Conservation (phyloP, 257 asterid species). For the Anisodus tanguticus region DNA sequence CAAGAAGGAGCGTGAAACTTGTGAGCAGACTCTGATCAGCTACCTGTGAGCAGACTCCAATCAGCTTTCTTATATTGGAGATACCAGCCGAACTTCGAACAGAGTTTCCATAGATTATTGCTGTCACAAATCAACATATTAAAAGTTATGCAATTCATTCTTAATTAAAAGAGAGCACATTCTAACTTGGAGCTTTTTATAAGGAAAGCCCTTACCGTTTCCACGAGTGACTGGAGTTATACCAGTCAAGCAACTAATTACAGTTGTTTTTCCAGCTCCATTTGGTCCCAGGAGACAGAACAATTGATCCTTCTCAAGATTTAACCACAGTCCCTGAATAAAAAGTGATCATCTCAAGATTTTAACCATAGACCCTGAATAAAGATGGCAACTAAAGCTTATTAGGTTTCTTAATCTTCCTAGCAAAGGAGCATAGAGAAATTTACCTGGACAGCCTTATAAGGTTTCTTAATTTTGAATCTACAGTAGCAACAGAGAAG, state of each 20-base stretch:
- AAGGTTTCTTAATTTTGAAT: conserved; percentile 41
- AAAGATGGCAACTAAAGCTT: neutral
- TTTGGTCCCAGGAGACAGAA: conserved; percentile 50
- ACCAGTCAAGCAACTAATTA: conserved; percentile 52
- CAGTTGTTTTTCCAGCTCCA: conserved; percentile 55
- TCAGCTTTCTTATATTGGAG: conserved; percentile 40
- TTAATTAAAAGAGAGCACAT: neutral
- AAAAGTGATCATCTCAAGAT: neutral
- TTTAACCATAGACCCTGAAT: neutral
- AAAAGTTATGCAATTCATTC: conserved; percentile 16
- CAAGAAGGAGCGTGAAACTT: neutral
- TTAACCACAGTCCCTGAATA: conserved; percentile 43
- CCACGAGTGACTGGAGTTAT: conserved; percentile 44
- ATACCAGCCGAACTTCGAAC: conserved; percentile 38
- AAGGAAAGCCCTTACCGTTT: conserved; percentile 40
- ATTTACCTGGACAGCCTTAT: conserved; percentile 43
- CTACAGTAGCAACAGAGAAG: conserved; percentile 36
- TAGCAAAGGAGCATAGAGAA: neutral
- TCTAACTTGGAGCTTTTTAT: neutral
- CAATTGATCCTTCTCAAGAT: conserved; percentile 48
- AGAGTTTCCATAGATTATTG: conserved; percentile 45
- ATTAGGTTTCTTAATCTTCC: neutral
- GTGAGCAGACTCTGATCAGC: neutral
- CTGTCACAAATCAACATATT: conserved; percentile 32
- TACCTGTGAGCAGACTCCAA: conserved; percentile 53